Conservation (phyloP, 192 early-diverging fungal species). For the Coemansia sp. region DNA sequence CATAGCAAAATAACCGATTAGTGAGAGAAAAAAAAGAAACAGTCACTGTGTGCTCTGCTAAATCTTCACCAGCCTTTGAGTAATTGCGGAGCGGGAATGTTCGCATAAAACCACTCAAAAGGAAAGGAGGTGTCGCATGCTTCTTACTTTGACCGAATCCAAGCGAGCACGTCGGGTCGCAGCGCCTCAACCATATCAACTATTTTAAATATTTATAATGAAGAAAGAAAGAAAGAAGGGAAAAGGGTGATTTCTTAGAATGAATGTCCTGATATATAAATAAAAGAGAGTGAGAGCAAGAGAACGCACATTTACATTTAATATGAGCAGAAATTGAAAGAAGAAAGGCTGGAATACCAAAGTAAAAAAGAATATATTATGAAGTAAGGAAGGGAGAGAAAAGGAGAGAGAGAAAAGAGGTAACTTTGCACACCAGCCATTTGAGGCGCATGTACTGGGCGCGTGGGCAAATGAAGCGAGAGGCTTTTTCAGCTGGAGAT, state of each 20-base stretch:
- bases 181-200: conserved; percentile 8
- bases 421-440: too few species aligned
- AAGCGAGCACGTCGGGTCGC: conserved; percentile 11
- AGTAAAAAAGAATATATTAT: neutral
- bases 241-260: neutral
- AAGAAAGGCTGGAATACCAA: neutral
- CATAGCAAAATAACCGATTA: neutral
- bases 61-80: too few species aligned
- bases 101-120: too few species aligned
- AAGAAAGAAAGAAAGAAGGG: neutral
- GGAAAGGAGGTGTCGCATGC: neutral
- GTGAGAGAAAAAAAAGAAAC: too few species aligned
- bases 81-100: too few species aligned
- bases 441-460: too few species aligned
- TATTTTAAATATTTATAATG: neutral
- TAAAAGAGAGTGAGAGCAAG: neutral
- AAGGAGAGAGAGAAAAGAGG: neutral
- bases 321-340: neutral
- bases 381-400: neutral
- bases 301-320: neutral
- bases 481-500: too few species aligned
- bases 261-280: neutral
- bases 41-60: too few species aligned
- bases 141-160: conserved; percentile 16
- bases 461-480: neutral